These are phyloP conservation scores for Adansonia digitata DNA, from an alignment of 345 rosid species.

Conservation along the genomic window DNA sequence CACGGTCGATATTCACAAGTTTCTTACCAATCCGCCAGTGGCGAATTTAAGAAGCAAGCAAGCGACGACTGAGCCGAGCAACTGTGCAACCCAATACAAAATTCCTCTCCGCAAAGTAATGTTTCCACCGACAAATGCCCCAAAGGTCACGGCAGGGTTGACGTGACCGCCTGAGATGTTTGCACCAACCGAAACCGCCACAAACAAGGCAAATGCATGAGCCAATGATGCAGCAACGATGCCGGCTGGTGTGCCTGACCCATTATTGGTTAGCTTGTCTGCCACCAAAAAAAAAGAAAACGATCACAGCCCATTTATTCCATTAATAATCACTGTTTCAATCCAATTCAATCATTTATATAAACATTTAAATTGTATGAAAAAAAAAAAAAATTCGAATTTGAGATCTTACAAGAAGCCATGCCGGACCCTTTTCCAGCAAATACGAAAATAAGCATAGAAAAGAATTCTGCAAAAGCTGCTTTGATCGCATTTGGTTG, in stretches of 20 bases:
- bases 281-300: background rate
- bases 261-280: slow-evolving; percentile 44
- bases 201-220: slow-evolving; percentile 67
- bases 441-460: slow-evolving; percentile 76
- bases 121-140: slow-evolving; percentile 75
- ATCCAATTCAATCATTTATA: too few relatives aligned
- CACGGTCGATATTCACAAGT: too few relatives aligned
- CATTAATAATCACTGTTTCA: background rate
- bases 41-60: slow-evolving; percentile 70
- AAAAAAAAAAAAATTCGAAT: background rate
- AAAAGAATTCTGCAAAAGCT: slow-evolving; percentile 70
- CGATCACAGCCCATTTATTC: too few relatives aligned
- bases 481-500: slow-evolving; percentile 60
- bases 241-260: slow-evolving; percentile 55
- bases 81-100: slow-evolving; percentile 77
- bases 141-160: slow-evolving; percentile 82
- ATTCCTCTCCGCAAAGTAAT: slow-evolving; percentile 62
- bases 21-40: slow-evolving; percentile 47
- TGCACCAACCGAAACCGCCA: slow-evolving; percentile 69
- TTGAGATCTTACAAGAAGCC: slow-evolving; percentile 55
- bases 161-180: slow-evolving; percentile 86
- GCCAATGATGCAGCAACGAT: slow-evolving; percentile 61
- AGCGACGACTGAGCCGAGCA: slow-evolving; percentile 69
- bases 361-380: too few relatives aligned
- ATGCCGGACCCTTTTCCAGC: slow-evolving; percentile 89